Conservation (phyloP, 2,329 filamentous ascomycete species). For the Epichloe baconii region DNA sequence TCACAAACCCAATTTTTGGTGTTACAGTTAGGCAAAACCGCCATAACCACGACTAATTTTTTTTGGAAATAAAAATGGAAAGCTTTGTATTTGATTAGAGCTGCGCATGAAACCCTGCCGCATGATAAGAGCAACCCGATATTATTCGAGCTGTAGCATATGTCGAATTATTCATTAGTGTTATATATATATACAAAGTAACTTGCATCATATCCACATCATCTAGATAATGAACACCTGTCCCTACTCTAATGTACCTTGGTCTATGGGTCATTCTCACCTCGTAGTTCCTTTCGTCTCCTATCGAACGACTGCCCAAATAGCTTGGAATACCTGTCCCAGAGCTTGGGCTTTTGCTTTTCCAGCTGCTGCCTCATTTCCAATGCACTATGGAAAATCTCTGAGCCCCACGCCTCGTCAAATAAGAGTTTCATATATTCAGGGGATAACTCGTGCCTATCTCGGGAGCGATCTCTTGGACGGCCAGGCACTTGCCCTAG, state of each 20-base stretch:
- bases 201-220: no score
- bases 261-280: no score
- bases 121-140: no score
- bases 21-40: not conserved
- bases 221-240: no score
- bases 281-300: not conserved
- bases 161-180: no score
- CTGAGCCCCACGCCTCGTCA: slow-evolving; percentile 22
- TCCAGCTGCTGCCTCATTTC: slow-evolving; percentile 16
- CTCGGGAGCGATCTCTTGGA: slow-evolving; percentile 15
- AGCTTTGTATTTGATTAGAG: no score
- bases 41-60: not conserved
- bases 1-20: not conserved
- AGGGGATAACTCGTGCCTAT: slow-evolving; percentile 17
- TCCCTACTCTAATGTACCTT: no score
- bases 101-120: no score
- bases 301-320: slow-evolving; percentile 7
- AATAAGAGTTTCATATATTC: slow-evolving; percentile 18
- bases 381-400: slow-evolving; percentile 14
- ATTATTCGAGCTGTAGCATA: no score
- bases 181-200: no score
- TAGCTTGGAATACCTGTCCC: slow-evolving; percentile 17
- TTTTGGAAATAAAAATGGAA: no score
- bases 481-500: slow-evolving; percentile 17
- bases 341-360: slow-evolving; percentile 16